Base-by-base conservation (phyloP, 2,329 filamentous ascomycete genomes). In the Phyllosticta citriasiana region DNA sequence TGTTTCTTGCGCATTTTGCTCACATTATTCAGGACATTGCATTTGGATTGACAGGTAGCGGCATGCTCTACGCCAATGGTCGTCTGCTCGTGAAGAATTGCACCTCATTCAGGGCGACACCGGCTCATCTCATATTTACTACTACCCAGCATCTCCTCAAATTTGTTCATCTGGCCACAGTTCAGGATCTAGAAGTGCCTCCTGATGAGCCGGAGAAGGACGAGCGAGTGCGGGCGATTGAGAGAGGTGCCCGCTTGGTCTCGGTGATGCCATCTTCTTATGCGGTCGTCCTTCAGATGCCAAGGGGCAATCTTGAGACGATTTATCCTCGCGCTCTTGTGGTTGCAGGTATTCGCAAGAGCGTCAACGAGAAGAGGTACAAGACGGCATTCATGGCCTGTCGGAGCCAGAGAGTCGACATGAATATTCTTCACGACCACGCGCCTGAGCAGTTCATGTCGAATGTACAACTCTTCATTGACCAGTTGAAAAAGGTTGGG, bases 351-450 rank as follows among this genome's bases (percentile, higher is more conserved):
- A 95, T 99, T 61, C 84, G 94, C 55, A 83, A 84, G 57, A 84
- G 88, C 57, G 89, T 99, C 57, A 88, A 91, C 59, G 79, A 83
- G 33, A 89, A 88, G 71, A 85, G 94, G 67, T 99, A 97, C 70
- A 84, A 82, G 56, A 84, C 84, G 57, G 94, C 94, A 0, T 99
- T 97, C 71, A 79, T 88, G 24, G 87, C 91, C 64, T 97, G 94
- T 71, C 86, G 94, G 57, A 93, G 87, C 24, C 95, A 99, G 72
- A 85, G 95, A 66, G 94, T 99, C 0, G 94, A 99, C 70, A 92
- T 97, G 88, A 99, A 99, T 70, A 93, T 99, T 64, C 79, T 99
- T 2, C 93, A 96, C 69, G 94, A 99, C 70, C 90, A 97, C 74
- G 85, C 86, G n/a, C 91, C 93, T 0, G 81, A 86, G 47, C 89